phyloP scores from a whole-genome alignment of 352 stramenopile genomes.

The Phytopythium aichiense region DNA sequence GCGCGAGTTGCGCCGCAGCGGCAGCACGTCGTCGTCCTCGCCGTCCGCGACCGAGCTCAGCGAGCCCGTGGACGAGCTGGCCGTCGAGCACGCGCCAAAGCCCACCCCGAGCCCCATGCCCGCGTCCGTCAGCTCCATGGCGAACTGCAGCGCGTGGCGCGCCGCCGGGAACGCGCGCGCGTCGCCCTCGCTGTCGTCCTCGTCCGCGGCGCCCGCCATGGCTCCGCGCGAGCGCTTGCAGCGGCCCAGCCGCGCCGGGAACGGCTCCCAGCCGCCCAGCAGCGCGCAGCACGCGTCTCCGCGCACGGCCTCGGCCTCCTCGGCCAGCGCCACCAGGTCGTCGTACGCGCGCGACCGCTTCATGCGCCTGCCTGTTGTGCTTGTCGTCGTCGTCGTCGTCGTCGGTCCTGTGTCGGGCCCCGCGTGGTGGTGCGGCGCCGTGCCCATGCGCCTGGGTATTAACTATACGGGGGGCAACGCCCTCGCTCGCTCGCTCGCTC shows the following conservation, averaged over 20 bases:
- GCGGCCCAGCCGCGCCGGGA: conserved; percentile 10
- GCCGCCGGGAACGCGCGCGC: neutral
- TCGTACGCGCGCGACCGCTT: conserved; percentile 71
- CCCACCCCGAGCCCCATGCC: conserved; percentile 6
- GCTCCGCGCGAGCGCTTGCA: conserved; percentile 24
- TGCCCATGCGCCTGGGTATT: neutral
- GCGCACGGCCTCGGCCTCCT: conserved; percentile 11
- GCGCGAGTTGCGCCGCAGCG: conserved; percentile 33
- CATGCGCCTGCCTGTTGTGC: conserved; percentile 18
- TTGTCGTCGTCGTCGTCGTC: neutral
- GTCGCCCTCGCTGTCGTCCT: conserved; percentile 8
- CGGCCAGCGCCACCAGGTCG: conserved; percentile 52
- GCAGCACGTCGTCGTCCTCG: conserved; percentile 20
- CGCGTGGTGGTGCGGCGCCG: neutral
- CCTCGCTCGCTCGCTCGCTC: no score
- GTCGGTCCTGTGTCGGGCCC: neutral
- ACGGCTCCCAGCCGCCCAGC: conserved; percentile 11
- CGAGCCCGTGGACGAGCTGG: conserved; percentile 4
- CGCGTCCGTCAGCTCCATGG: conserved; percentile 17
- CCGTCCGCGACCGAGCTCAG: conserved; percentile 7
- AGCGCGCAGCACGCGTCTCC: conserved; percentile 4
- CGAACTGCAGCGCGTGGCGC: conserved; percentile 20
- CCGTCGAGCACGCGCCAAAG: conserved; percentile 5
- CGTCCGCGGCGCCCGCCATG: conserved; percentile 12
- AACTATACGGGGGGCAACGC: no score